Base-by-base conservation (phyloP, 169 alveolate genomes). In the Eimeria tenella region DNA sequence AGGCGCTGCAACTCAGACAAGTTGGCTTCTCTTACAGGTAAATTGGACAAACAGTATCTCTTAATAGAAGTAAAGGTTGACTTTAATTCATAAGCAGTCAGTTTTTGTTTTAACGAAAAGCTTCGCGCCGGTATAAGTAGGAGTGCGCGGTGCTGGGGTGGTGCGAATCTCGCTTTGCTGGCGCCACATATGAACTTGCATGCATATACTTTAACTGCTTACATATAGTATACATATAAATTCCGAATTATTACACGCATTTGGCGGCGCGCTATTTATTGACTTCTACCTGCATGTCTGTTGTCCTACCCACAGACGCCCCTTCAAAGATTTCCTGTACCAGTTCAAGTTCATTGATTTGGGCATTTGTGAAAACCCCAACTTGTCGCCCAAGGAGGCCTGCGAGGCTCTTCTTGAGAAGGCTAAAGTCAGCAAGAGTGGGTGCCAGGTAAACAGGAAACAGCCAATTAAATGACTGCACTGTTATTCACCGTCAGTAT, bases 1-100 rank as follows among this genome's bases (percentile, higher is more conserved):
- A 98, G 82, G 99, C 99, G n/a, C 96, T 98, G 21, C 98, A 97
- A 90, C 96, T 98, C 31, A 86, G 99, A 31, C 97, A 98, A 88
- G 95, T 98, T 63, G 99, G 99, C 42, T 98, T 95, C 86, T 97
- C 99, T n/a, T 98, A 98, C 95, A 93, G 95, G 95, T 93, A 53
- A 49, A 60, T 5, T 4, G 31, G 7, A 42, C 60, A 19, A 10
- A 19, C n/a, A 31, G 15, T 19, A 81, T 7, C 13, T 53, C n/a
- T 82, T 56, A 5, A 58, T 77, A 77, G 10, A 25, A 10, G 15
- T n/a, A 15, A 9, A 70, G 1, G 23, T 4, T 0, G 15, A 3
- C 81, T 25, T 15, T n/a, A 17, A 25, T 70, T 17, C 15, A 70
- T 70, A 23, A n/a, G 1, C 13, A 13, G 10, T 10, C n/a, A 73